A percentile compares a stretch with the other conserved stretches of the same genome.
Conservation (phyloP, 2,329 filamentous ascomycete species). For the Neoscytalidium dimidiatum region DNA sequence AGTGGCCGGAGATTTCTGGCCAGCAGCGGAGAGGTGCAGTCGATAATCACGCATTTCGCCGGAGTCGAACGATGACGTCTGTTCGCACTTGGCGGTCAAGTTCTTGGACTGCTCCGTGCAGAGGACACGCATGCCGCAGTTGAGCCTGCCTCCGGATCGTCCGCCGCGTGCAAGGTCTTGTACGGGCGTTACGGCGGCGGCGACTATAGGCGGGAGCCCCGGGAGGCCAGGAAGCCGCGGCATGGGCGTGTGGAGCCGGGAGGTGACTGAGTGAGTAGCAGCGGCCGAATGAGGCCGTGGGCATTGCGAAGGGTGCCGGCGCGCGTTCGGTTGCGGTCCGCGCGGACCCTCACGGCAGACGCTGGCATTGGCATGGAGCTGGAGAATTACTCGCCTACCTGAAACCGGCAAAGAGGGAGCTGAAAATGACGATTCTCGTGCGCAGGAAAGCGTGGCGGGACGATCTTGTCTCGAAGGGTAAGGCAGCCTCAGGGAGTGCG, state of each 20-base stretch:
- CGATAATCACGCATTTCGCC: conserved; percentile 14
- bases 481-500: background rate
- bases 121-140: background rate
- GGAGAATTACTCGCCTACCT: conserved; percentile 9
- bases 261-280: background rate
- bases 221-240: background rate
- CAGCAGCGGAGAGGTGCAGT: background rate
- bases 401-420: conserved; percentile 6
- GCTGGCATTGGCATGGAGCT: background rate
- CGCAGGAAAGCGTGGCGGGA: background rate
- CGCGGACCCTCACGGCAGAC: background rate
- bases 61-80: conserved; percentile 1
- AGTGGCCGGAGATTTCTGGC: conserved; percentile 5
- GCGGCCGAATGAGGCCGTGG: background rate
- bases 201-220: background rate
- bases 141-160: conserved; percentile 7
- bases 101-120: conserved; percentile 8
- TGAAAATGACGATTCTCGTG: conserved; percentile 16
- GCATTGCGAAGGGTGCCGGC: background rate
- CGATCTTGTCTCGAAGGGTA: conserved; percentile 8
- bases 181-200: background rate
- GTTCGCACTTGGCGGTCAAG: conserved; percentile 12
- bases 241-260: background rate
- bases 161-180: background rate
- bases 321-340: conserved; percentile 8